Evolutionary conservation across 2,329 filamentous ascomycete genomes (phyloP), one percentile per base, ranked within the genome.

Genomic region (Ophiostoma novo-ulmi): DNA sequence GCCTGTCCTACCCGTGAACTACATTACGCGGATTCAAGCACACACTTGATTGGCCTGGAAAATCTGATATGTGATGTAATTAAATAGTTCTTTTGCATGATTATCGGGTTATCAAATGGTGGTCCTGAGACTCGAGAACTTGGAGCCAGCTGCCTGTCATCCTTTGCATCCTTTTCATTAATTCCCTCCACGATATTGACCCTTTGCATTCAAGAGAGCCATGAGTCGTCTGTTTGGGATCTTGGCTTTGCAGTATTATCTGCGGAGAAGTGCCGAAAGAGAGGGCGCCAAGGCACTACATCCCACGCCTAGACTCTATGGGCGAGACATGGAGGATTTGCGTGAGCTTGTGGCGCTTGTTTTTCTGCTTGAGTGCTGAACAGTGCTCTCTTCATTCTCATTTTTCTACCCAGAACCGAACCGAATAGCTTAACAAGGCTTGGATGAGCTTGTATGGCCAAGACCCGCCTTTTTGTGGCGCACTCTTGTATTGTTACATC

Each of bases 401-500:
- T 58, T 58, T 58, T 58, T 58, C 52, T 22, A 58, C 22, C n/a
- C 52, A 58, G 11, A 58, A 6, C 10, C n/a, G 22, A 58, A 26
- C 52, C 52, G 22, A 58, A 26, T 22, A 58, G 52, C 52, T 58
- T 58, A 14, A 26, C 52, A 4, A 22, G 52, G 52, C 52, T 58
- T 58, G 52, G 52, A 26, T 58, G 52, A 58, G 52, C 52, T 58
- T 58, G 52, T 58, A 58, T 58, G n/a, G 52, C 52, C 52, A 58
- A 58, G 52, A 26, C 52, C 11, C 52, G 20, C 52, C 52, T 14
- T 58, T 58, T 58, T 13, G 7, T 7, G n/a, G 8, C 26, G 48
- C n/a, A 55, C 26, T 10, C 52, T 58, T 22, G 52, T 13, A 22
- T 58, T 58, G 44, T 48, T 48, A 48, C 44, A 48, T 48, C 44